These are phyloP conservation scores for Ogataea sp. DNA, from an alignment of 805 yeast genomes.

Conservation along the genomic window DNA sequence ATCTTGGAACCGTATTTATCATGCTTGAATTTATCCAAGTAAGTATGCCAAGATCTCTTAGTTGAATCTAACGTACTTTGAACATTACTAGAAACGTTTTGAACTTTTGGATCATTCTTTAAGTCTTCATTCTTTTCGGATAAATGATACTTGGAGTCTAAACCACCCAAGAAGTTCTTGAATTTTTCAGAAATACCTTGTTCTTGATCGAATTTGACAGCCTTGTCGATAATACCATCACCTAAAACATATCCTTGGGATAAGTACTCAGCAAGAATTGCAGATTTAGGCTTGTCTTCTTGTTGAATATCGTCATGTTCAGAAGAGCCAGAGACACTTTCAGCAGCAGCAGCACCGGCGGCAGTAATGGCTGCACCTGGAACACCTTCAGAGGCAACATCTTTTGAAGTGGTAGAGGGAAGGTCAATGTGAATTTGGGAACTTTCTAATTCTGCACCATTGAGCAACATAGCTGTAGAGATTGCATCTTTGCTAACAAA, in stretches of 20 bases:
- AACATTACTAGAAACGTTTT: too few relatives aligned
- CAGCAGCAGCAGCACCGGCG: neutral
- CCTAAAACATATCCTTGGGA: slow-evolving; percentile 65
- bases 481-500: slow-evolving; percentile 57
- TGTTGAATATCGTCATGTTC: slow-evolving; percentile 45
- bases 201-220: slow-evolving; percentile 55
- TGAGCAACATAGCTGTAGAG: slow-evolving; percentile 61
- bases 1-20: slow-evolving; percentile 50
- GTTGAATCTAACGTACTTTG: slow-evolving; percentile 25
- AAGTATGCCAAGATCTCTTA: slow-evolving; percentile 26
- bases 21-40: slow-evolving; percentile 37
- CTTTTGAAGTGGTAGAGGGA: slow-evolving; percentile 12
- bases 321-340: slow-evolving; percentile 1
- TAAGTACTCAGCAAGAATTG: slow-evolving; percentile 68
- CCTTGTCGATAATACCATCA: slow-evolving; percentile 52
- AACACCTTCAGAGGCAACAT: neutral
- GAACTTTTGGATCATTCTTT: slow-evolving; percentile 22
- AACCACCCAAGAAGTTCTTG: slow-evolving; percentile 40
- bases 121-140: slow-evolving; percentile 36
- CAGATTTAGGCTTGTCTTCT: slow-evolving; percentile 70
- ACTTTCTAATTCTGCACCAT: slow-evolving; percentile 69
- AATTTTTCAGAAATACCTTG: slow-evolving; percentile 55
- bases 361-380: slow-evolving; percentile 1
- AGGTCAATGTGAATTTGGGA: slow-evolving; percentile 39
- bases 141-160: slow-evolving; percentile 57